phyloP scores from a whole-genome alignment of 192 early-diverging fungal species.

The Mortierella claussenii region DNA sequence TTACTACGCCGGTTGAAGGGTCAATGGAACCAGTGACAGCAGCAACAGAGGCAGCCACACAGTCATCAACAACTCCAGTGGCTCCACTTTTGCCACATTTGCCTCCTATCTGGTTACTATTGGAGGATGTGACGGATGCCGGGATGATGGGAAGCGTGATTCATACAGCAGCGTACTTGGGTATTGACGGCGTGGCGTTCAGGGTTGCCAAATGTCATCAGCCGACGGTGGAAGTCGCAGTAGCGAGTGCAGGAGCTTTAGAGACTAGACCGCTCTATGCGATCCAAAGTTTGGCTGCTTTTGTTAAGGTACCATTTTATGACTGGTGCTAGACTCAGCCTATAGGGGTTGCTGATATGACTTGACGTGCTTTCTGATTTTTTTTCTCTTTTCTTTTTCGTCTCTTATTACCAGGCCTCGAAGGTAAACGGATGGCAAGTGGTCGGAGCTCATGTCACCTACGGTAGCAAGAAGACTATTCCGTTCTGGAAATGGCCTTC shows the following conservation, averaged over 20 bases:
- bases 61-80: neutral
- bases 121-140: slow-evolving; percentile 58
- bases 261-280: slow-evolving; percentile 68
- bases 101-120: slow-evolving; percentile 56
- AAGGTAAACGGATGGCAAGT: slow-evolving; percentile 55
- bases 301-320: slow-evolving; percentile 65
- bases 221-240: slow-evolving; percentile 61
- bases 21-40: neutral
- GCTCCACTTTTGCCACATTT: neutral
- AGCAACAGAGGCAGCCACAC: neutral
- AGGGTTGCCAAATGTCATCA: slow-evolving; percentile 56
- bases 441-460: slow-evolving; percentile 40
- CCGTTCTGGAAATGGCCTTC: slow-evolving; percentile 14
- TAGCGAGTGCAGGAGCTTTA: slow-evolving; percentile 72
- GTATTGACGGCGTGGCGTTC: slow-evolving; percentile 69
- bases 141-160: slow-evolving; percentile 75
- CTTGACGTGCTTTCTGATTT: neutral
- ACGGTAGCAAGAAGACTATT: neutral
- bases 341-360: neutral
- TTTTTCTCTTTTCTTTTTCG: neutral
- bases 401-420: slow-evolving; percentile 18
- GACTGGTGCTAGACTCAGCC: no score
- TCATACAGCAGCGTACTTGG: slow-evolving; percentile 65
- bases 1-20: no score
- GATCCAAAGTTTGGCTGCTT: slow-evolving; percentile 57